Conservation (phyloP, 1,284 basidiomycete species). For the Boletus austroedulis region DNA sequence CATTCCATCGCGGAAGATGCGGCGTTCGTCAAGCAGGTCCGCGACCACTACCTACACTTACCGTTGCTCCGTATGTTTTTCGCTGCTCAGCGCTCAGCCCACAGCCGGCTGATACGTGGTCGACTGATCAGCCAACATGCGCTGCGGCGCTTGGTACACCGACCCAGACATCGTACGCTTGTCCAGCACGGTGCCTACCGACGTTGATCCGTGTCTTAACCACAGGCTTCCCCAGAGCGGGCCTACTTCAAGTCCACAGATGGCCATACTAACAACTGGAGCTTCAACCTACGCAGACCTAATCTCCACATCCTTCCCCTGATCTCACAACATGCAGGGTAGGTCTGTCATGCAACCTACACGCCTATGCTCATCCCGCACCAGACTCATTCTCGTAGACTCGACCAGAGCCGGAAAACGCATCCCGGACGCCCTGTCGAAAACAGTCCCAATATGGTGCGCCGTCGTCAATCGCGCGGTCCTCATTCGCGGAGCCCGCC, state of each 20-base stretch:
- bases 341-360: slow-evolving; percentile 17
- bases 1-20: slow-evolving; percentile 83
- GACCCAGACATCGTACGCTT: slow-evolving; percentile 61
- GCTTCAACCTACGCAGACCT: slow-evolving; percentile 81
- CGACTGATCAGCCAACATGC: slow-evolving; percentile 75
- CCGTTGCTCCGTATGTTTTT: slow-evolving; percentile 61
- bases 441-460: slow-evolving; percentile 97
- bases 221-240: slow-evolving; percentile 42
- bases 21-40: slow-evolving; percentile 62
- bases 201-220: background rate
- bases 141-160: slow-evolving; percentile 95
- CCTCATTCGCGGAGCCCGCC: slow-evolving; percentile 30
- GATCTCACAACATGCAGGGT: slow-evolving; percentile 62
- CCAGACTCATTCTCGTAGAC: slow-evolving; percentile 84
- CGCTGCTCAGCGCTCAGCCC: background rate
- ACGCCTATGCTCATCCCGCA: background rate
- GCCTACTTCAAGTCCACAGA: slow-evolving; percentile 99
- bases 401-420: slow-evolving; percentile 93
- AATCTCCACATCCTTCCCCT: slow-evolving; percentile 79
- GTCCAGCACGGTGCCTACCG: background rate
- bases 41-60: slow-evolving; percentile 52
- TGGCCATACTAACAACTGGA: slow-evolving; percentile 86
- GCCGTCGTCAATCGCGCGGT: slow-evolving; percentile 83
- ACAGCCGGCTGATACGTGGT: background rate
- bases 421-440: slow-evolving; percentile 91